Evolutionary conservation across 257 asterid genomes (phyloP).

Genomic region (Apocynum venetum): DNA sequence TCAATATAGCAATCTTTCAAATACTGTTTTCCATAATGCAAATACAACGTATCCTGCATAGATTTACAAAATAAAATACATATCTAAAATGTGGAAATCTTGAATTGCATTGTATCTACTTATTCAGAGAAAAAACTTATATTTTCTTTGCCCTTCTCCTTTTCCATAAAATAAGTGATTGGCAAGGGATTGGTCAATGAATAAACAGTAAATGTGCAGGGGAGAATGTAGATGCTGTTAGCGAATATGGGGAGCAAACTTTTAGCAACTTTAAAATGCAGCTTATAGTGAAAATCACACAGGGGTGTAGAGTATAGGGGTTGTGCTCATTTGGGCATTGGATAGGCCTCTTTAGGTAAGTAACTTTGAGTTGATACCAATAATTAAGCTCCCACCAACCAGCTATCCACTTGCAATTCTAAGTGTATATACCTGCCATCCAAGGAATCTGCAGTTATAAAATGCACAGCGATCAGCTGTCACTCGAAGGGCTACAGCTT

Average conservation of each 20-base stretch:
- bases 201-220: neutral
- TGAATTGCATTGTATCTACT: neutral
- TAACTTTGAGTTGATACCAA: neutral
- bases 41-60: conserved; percentile 82
- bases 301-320: neutral
- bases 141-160: neutral
- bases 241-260: neutral
- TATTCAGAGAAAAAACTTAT: neutral
- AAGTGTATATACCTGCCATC: conserved; percentile 71
- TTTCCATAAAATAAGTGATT: neutral
- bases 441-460: conserved; percentile 89
- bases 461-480: conserved; percentile 92
- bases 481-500: conserved; percentile 92
- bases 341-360: neutral
- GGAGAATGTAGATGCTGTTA: neutral
- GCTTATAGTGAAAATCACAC: neutral
- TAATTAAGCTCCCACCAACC: neutral
- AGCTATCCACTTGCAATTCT: neutral
- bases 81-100: neutral
- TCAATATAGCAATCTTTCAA: conserved; percentile 87
- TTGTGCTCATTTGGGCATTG: neutral
- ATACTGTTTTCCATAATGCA: conserved; percentile 90
- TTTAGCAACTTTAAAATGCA: neutral
- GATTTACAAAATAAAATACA: neutral
- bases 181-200: neutral